Evolutionary conservation across 75 land plant species (phyloP).

Genomic region (Chamaecyparis obtusa): DNA sequence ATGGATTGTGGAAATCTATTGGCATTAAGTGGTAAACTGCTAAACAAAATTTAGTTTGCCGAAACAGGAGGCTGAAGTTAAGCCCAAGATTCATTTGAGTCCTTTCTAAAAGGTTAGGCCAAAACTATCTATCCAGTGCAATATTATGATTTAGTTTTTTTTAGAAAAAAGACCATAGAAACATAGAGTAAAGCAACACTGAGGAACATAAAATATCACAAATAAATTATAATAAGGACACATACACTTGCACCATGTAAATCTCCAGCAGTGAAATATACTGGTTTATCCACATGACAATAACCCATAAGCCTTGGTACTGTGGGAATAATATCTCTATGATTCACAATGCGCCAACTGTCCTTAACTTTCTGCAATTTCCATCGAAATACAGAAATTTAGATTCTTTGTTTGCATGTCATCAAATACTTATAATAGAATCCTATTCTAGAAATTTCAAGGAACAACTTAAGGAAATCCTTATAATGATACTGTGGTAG

Average conservation of each 20-base stretch:
- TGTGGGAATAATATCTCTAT: conserved; percentile 96
- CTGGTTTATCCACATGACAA: conserved; percentile 92
- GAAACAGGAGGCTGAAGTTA: background rate
- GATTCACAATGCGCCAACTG: conserved; percentile 98
- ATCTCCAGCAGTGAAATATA: conserved; percentile 79
- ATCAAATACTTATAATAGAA: background rate
- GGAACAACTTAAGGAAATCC: background rate
- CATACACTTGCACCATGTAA: conserved; percentile 30
- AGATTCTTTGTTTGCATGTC: background rate
- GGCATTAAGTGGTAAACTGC: background rate
- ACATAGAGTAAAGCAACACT: background rate
- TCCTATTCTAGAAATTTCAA: background rate
- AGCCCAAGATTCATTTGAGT: background rate
- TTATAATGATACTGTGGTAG: background rate
- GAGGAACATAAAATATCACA: background rate
- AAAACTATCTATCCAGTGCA: background rate
- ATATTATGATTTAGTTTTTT: background rate
- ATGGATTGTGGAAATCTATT: too few species aligned
- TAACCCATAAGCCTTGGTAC: conserved; percentile 98
- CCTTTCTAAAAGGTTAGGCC: background rate
- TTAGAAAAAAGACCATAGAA: background rate
- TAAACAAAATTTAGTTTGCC: background rate
- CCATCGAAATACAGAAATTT: background rate
- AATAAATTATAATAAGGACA: background rate
- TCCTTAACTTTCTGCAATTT: conserved; percentile 85